Evolutionary conservation across 306 rosid species (phyloP).

Genomic region (Sphenostylis stenocarpa): DNA sequence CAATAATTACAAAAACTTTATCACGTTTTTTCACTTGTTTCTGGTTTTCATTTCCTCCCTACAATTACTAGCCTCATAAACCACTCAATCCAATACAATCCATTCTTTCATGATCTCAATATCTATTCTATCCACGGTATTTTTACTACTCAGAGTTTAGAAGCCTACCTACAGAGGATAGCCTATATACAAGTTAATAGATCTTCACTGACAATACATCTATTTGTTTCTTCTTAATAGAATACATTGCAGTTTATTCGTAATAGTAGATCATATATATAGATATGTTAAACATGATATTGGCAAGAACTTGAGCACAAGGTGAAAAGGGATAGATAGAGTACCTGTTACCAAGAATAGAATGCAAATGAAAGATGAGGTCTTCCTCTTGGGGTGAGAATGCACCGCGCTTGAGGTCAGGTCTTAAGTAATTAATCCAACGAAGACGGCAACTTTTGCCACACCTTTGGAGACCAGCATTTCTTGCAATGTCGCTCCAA

Average conservation of each 20-base stretch:
- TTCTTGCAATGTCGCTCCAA: constrained; percentile 77
- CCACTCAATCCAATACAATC: not conserved
- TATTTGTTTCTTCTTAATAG: not conserved
- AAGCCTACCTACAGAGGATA: not conserved
- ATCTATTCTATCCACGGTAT: not conserved
- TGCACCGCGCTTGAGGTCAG: constrained; percentile 82
- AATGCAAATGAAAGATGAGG: constrained; percentile 66
- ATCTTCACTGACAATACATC: not conserved
- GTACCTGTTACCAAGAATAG: constrained; percentile 76
- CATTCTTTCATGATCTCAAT: not conserved
- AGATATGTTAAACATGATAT: no score
- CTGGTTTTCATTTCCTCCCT: not conserved
- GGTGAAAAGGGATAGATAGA: not conserved
- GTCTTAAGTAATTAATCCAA: constrained; percentile 85
- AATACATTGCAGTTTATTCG: not conserved
- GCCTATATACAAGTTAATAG: not conserved
- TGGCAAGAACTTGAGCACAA: not conserved
- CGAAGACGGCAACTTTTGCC: constrained; percentile 89
- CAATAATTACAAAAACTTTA: not conserved
- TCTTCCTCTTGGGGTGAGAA: constrained; percentile 69
- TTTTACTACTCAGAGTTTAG: not conserved
- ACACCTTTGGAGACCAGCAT: constrained; percentile 72
- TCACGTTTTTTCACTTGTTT: not conserved
- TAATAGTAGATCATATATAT: no score
- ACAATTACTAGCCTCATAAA: not conserved